Evolutionary conservation across 2,329 filamentous ascomycete genomes (phyloP).

Genomic region (Thelonectria olida): DNA sequence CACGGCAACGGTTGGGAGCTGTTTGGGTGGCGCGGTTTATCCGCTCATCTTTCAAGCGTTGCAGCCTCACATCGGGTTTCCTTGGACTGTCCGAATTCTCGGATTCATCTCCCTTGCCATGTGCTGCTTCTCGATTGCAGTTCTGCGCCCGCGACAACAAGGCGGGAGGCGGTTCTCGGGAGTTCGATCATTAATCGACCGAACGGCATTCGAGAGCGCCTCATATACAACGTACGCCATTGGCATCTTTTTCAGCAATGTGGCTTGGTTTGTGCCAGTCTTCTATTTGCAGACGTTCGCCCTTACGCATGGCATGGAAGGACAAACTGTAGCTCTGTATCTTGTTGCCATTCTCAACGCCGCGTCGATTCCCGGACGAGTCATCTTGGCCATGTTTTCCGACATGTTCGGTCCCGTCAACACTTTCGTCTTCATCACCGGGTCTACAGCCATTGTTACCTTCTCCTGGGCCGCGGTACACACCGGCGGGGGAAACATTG

Average conservation of each 20-base stretch:
- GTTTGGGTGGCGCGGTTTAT: slow-evolving; percentile 50
- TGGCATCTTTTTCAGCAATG: slow-evolving; percentile 16
- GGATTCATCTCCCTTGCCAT: slow-evolving; percentile 41
- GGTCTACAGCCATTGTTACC: slow-evolving; percentile 46
- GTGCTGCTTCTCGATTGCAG: slow-evolving; percentile 38
- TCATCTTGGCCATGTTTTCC: slow-evolving; percentile 56
- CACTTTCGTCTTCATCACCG: slow-evolving; percentile 49
- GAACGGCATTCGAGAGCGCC: slow-evolving; percentile 7
- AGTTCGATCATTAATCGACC: background rate
- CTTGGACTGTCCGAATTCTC: slow-evolving; percentile 12
- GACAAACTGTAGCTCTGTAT: slow-evolving; percentile 42
- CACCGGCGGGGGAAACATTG: slow-evolving; percentile 48
- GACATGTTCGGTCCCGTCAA: slow-evolving; percentile 53
- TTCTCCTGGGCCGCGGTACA: slow-evolving; percentile 54
- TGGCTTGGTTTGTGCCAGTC: slow-evolving; percentile 45
- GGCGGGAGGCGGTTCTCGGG: slow-evolving; percentile 5
- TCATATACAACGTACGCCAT: slow-evolving; percentile 9
- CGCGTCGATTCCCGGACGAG: slow-evolving; percentile 58
- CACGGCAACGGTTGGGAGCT: slow-evolving; percentile 52
- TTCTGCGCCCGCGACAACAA: slow-evolving; percentile 6
- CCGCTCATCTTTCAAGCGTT: slow-evolving; percentile 49
- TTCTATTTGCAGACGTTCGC: slow-evolving; percentile 58
- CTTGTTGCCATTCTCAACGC: slow-evolving; percentile 62
- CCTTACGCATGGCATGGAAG: slow-evolving; percentile 40
- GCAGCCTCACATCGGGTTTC: slow-evolving; percentile 41